Evolutionary conservation across 345 rosid genomes (phyloP).

Genomic region (Moricandia moricandioides): DNA sequence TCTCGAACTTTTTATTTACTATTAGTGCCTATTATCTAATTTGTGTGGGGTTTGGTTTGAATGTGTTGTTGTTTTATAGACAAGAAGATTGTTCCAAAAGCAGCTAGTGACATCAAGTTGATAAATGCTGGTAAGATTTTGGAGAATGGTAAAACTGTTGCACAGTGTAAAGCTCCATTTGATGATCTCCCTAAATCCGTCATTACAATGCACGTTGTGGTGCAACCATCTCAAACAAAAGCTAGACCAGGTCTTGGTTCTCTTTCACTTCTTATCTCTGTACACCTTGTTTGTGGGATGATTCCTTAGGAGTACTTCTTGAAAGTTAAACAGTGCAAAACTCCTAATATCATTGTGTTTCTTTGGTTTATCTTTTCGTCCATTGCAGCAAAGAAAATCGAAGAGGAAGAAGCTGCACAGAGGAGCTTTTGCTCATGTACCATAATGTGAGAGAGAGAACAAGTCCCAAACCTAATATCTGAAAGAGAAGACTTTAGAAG

Average conservation of each 20-base stretch:
- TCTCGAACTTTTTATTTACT: background rate
- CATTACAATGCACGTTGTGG: conserved; percentile 95
- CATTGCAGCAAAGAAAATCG: conserved; percentile 72
- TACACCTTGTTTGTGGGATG: background rate
- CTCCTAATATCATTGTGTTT: background rate
- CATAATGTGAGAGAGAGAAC: conserved; percentile 53
- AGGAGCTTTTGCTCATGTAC: conserved; percentile 63
- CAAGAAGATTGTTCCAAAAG: conserved; percentile 72
- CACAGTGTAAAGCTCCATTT: conserved; percentile 76
- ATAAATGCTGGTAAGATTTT: conserved; percentile 86
- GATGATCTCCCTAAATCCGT: conserved; percentile 68
- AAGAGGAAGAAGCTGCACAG: conserved; percentile 58
- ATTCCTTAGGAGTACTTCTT: background rate
- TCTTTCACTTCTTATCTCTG: background rate
- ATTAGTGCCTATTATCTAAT: too few species aligned
- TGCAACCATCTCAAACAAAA: conserved; percentile 72
- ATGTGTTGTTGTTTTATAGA: conserved; percentile 41
- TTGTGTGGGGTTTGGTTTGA: too few species aligned
- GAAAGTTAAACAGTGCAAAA: background rate
- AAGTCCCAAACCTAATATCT: background rate
- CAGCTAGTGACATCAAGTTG: conserved; percentile 78
- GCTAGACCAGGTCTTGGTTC: conserved; percentile 53
- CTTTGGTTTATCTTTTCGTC: background rate
- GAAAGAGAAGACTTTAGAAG: background rate
- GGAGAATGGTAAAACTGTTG: conserved; percentile 83